Evolutionary conservation across 176 grass and related monocot genomes (phyloP), one percentile per base, ranked within the genome.

Genomic region (Pharus latifolius): DNA sequence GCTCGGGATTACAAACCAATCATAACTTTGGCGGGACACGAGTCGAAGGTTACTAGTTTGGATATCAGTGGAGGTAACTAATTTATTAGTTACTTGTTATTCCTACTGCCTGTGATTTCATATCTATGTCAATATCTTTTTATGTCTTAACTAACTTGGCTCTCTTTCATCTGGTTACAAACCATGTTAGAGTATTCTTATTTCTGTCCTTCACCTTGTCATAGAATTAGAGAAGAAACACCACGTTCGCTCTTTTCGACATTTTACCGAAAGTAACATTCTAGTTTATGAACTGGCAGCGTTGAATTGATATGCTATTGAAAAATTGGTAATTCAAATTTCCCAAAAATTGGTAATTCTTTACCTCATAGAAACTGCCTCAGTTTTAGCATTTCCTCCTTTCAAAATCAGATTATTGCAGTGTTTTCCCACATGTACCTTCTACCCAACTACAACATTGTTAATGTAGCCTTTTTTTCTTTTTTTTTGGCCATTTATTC

Each of bases 21-120:
- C 31, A 97, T 90, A 88, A 79, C 74, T 67, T 87, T 97, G 71
- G 87, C 76, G 41, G 94, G 84, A 33, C 89, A 97, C 7, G 94
- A 97, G 75, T 91, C 89, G 0, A 97, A 97, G 74, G 86, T 97
- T 64, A 97, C 94, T 19, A 84, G 94, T 90, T 85, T 97, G 86
- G 94, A 97, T 90, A 92, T 97, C 65, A 88, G 80, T 73, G 77
- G 61, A 82, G 94, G 94, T 97, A 83, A 85, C 18, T 25, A 44
- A 15, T 70, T 52, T 27, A 53, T 61, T 65, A 49, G 40, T 10
- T 6, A 33, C 27, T 58, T 65, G 22, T 17, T 72, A 26, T 25
- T 42, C 10, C 44, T 67, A 3, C 34, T 80, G 22, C 27, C 19
- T 72, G 7, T 10, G 11, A 77, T 63, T 40, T 72, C n/a, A 48